Percentiles rank a stretch among this genome's conserved stretches.
phyloP scores from a whole-genome alignment of 345 rosid species.

The Toxicodendron radicans region DNA sequence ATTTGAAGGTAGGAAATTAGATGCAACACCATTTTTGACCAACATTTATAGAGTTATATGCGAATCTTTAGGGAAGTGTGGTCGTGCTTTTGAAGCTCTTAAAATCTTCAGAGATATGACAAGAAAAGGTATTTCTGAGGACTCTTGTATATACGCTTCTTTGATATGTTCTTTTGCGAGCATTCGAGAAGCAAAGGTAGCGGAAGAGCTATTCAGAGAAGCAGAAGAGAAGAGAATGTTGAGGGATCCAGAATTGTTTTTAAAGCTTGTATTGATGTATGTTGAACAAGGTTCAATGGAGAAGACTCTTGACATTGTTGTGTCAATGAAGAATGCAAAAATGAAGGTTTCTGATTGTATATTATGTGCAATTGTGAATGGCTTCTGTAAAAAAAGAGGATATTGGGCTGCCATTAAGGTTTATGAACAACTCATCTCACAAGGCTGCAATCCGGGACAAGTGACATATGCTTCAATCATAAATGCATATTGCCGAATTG shows the following conservation, averaged over 20 bases:
- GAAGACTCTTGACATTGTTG: constrained; percentile 55
- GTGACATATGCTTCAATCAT: constrained; percentile 80
- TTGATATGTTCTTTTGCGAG: constrained; percentile 57
- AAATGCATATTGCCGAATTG: constrained; percentile 60
- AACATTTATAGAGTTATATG: constrained; percentile 44
- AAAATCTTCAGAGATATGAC: constrained; percentile 54
- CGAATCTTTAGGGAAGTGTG: constrained; percentile 59
- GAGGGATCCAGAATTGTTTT: constrained; percentile 69
- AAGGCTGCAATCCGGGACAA: constrained; percentile 74
- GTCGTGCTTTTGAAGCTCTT: constrained; percentile 68
- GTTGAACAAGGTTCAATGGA: constrained; percentile 58
- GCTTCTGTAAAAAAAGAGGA: constrained; percentile 64
- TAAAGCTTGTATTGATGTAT: constrained; percentile 73
- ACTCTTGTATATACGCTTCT: constrained; percentile 50
- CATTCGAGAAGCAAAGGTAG: constrained; percentile 33
- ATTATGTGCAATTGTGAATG: constrained; percentile 70
- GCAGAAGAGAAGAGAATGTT: constrained; percentile 52
- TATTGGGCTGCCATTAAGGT: constrained; percentile 46
- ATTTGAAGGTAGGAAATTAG: constrained; percentile 38
- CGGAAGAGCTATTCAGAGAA: constrained; percentile 62
- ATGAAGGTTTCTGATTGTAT: constrained; percentile 72
- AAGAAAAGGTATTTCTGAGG: constrained; percentile 44
- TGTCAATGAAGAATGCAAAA: constrained; percentile 46
- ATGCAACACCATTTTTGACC: constrained; percentile 32
- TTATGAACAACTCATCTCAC: constrained; percentile 49